Evolutionary conservation across 2,329 filamentous ascomycete genomes (phyloP), one percentile per base, ranked within the genome.

Genomic region (Penicillium sp.): DNA sequence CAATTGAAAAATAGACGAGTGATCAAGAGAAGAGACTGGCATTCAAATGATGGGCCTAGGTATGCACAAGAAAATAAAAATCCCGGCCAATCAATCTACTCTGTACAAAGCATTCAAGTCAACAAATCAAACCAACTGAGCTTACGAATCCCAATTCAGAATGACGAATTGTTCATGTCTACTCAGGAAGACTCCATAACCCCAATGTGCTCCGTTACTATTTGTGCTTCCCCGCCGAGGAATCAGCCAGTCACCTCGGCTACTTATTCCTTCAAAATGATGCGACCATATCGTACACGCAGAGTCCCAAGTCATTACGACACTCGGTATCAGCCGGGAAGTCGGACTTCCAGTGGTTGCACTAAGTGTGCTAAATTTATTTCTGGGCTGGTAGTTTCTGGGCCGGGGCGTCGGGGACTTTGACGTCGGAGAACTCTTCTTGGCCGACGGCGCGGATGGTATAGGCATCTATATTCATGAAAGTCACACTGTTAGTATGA

Each of bases 401-500:
- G 59, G 55, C 68, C 52, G 91, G 89, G 55, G 85, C 82, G 75
- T 92, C 90, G 30, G 95, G 95, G 40, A 98, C 89, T 75, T 92
- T 89, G 70, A 98, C 93, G 75, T 99, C 95, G 60, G 93, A 91
- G 80, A 99, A 99, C 68, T 97, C 92, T 78, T 98, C 95, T 79
- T 98, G 95, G 46, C 94, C 92, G 73, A 99, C 91, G 57, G 92
- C 92, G 67, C 83, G 86, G 74, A 99, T 89, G 45, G 89, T 91
- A 76, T 86, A 91, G 57, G 84, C 80, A 73, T 91, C 89, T 90
- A 62, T 37, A n/a, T 7, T 49, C n/a, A 13, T 13, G 25, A 38
- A 8, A 40, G 13, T 11, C 2, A n/a, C 14, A 11, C 19, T 3
- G 59, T 67, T 19, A 65, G 64, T 40, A 30, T 14, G 40, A 6